phyloP scores from a whole-genome alignment of 1,284 basidiomycete species.

The Afroboletus lepidellus region DNA sequence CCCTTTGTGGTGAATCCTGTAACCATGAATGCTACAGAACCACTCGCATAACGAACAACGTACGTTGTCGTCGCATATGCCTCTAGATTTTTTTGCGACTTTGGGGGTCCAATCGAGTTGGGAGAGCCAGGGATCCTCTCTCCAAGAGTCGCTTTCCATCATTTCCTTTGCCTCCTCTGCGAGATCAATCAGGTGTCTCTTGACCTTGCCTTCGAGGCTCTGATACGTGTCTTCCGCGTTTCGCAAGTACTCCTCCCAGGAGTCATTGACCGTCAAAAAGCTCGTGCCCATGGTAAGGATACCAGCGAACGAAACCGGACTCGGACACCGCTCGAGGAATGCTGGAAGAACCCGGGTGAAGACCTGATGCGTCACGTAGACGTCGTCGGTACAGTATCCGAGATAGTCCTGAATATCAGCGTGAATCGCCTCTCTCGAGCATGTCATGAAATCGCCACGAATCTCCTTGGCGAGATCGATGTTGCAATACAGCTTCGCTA shows the following conservation, averaged over 20 bases:
- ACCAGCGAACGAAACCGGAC: constrained; percentile 92
- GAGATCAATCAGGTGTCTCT: constrained; percentile 62
- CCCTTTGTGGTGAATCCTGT: constrained; percentile 7
- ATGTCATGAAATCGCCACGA: constrained; percentile 76
- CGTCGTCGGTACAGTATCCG: constrained; percentile 88
- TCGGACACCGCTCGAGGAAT: constrained; percentile 85
- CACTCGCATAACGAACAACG: constrained; percentile 16
- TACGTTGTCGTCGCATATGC: constrained; percentile 36
- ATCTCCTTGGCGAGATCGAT: constrained; percentile 74
- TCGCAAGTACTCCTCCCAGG: constrained; percentile 83
- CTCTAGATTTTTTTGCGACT: constrained; percentile 68
- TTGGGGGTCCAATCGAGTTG: constrained; percentile 98
- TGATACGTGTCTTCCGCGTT: constrained; percentile 80
- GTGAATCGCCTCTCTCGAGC: constrained; percentile 62
- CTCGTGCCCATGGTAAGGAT: constrained; percentile 90
- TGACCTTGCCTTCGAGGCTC: constrained; percentile 75
- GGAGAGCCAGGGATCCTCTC: constrained; percentile 80
- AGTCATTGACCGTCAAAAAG: constrained; percentile 87
- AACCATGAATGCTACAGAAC: constrained; percentile 1
- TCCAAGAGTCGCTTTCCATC: constrained; percentile 56
- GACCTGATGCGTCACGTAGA: constrained; percentile 82
- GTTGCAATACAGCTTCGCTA: constrained; percentile 87
- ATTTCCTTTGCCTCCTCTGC: constrained; percentile 60
- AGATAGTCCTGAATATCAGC: constrained; percentile 75
- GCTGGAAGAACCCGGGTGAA: constrained; percentile 80